Percentiles rank a stretch among this genome's conserved stretches.
Conservation (phyloP, 192 early-diverging fungal genomes). For the Phlyctochytrium bullatum region DNA sequence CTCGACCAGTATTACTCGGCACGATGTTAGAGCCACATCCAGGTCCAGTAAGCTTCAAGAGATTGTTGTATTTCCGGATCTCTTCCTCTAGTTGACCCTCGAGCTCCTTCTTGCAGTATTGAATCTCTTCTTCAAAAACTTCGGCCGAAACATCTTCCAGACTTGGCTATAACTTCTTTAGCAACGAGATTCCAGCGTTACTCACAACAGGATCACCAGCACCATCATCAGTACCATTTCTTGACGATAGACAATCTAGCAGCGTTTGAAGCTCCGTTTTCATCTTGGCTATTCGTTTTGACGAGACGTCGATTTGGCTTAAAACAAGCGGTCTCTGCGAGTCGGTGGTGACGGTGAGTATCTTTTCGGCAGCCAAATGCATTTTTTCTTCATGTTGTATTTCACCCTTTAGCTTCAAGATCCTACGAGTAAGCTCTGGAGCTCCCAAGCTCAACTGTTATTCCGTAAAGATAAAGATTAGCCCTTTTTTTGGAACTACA, state of each 20-base stretch:
- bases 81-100: conserved; percentile 46
- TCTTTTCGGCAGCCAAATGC: conserved; percentile 38
- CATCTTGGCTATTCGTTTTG: conserved; percentile 28
- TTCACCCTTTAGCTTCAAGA: conserved; percentile 35
- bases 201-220: neutral
- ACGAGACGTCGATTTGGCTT: conserved; percentile 34
- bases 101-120: conserved; percentile 22
- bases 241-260: neutral
- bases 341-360: conserved; percentile 38
- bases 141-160: conserved; percentile 7
- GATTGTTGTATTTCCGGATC: conserved; percentile 28
- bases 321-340: conserved; percentile 26
- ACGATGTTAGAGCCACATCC: too few species aligned
- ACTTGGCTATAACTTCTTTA: neutral
- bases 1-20: neutral
- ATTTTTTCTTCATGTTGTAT: conserved; percentile 50
- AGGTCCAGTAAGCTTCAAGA: conserved; percentile 33
- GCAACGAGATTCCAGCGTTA: neutral
- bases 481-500: neutral
- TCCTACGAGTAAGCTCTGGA: conserved; percentile 22
- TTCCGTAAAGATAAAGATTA: neutral
- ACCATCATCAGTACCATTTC: conserved; percentile 1
- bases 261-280: conserved; percentile 32
- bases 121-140: conserved; percentile 32
- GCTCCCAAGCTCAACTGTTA: neutral